These are phyloP conservation scores for Herpotrichia juniperi DNA, from an alignment of 2,329 filamentous ascomycete species.

Conservation along the genomic window DNA sequence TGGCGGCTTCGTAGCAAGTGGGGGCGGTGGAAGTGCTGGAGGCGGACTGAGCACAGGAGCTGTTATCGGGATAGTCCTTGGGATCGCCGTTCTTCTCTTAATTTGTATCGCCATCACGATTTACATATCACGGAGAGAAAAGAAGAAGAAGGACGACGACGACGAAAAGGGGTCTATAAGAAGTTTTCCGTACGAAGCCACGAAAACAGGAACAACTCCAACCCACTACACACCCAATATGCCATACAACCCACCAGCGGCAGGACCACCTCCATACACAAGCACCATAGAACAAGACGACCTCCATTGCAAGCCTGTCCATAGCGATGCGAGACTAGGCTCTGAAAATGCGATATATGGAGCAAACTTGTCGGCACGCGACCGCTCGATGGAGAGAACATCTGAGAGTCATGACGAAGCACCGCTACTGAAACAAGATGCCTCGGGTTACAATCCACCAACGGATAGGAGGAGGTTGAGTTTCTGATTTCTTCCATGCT, in stretches of 20 bases:
- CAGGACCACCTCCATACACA: not conserved
- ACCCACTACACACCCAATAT: not conserved
- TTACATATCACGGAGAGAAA: not conserved
- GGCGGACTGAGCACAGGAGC: not conserved
- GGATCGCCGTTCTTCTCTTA: not conserved
- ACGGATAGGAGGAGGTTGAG: not conserved
- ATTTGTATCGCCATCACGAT: not conserved
- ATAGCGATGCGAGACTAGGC: not conserved
- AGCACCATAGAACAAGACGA: not conserved
- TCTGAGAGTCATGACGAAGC: not conserved
- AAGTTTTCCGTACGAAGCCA: not conserved
- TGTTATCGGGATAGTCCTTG: not conserved
- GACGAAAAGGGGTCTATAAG: not conserved
- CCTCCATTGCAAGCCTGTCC: not conserved
- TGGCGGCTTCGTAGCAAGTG: not conserved
- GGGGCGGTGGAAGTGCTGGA: not conserved
- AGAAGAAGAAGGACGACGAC: not conserved
- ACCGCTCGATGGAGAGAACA: not conserved
- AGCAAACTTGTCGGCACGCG: not conserved
- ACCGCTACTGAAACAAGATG: not conserved
- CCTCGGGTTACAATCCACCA: not conserved
- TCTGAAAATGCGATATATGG: not conserved
- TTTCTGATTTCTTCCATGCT: not conserved
- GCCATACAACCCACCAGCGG: not conserved
- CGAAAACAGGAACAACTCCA: not conserved